These are phyloP conservation scores for Globisporangium ultimum DNA, from an alignment of 352 stramenopile genomes.

Conservation along the genomic window DNA sequence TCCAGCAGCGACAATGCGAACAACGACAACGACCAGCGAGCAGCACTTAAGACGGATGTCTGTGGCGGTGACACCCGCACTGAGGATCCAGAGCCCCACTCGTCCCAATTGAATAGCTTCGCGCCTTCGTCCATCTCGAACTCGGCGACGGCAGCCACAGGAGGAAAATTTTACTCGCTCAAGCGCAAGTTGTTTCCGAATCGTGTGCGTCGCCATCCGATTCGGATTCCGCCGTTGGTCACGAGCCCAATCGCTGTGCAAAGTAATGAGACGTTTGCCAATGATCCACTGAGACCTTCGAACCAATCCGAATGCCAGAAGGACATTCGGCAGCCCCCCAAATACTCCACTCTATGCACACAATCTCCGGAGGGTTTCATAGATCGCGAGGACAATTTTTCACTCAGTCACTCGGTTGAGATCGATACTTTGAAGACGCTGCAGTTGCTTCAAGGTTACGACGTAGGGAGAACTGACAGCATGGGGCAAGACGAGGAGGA, in stretches of 20 bases:
- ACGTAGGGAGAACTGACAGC: too few species aligned
- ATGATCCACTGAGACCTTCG: not conserved
- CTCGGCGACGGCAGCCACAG: not conserved
- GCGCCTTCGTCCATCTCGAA: too few species aligned
- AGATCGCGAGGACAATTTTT: too few species aligned
- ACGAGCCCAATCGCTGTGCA: constrained; percentile 34
- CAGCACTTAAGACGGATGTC: not conserved
- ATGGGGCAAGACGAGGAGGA: constrained; percentile 1
- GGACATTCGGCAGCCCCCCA: not conserved
- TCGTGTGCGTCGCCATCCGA: constrained; percentile 39
- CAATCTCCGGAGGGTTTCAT: too few species aligned
- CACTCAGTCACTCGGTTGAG: too few species aligned
- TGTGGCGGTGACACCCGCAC: too few species aligned
- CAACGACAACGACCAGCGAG: not conserved
- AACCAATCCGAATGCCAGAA: constrained; percentile 3
- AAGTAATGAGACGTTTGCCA: too few species aligned
- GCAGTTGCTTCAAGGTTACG: too few species aligned
- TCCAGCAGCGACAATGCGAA: constrained; percentile 13
- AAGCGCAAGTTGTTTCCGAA: constrained; percentile 60
- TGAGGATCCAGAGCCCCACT: not conserved
- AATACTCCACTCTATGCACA: too few species aligned
- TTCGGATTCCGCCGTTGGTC: constrained; percentile 35
- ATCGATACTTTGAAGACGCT: too few species aligned
- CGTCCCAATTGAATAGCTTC: not conserved
- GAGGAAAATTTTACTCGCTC: constrained; percentile 39